Conservation (phyloP, 2,329 filamentous ascomycete genomes). For the Pseudogymnoascus sp. region DNA sequence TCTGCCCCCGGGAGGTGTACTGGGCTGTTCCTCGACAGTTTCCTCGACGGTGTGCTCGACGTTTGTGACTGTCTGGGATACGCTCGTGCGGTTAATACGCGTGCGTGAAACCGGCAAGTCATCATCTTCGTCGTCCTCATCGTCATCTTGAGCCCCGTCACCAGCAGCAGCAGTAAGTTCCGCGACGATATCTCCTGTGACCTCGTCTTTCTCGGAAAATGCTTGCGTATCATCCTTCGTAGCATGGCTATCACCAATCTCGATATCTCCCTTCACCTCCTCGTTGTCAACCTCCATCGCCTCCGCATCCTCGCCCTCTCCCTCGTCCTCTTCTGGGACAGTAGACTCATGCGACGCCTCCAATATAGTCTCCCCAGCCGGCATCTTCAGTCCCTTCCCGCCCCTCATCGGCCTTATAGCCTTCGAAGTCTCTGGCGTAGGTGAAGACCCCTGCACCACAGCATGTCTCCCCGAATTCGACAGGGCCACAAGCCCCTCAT, state of each 20-base stretch:
- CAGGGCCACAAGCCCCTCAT: slow-evolving; percentile 49
- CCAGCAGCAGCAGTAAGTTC: slow-evolving; percentile 12
- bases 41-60: slow-evolving; percentile 17
- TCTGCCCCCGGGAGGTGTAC: slow-evolving; percentile 21
- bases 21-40: slow-evolving; percentile 43
- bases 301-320: slow-evolving; percentile 16
- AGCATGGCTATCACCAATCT: slow-evolving; percentile 11
- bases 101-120: slow-evolving; percentile 33
- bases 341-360: slow-evolving; percentile 28
- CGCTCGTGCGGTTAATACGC: slow-evolving; percentile 32
- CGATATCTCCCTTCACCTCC: slow-evolving; percentile 8
- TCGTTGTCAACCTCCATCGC: slow-evolving; percentile 19
- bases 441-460: slow-evolving; percentile 39
- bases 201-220: not conserved
- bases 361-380: slow-evolving; percentile 24
- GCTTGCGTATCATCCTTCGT: slow-evolving; percentile 16
- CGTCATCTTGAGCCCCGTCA: slow-evolving; percentile 13
- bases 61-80: slow-evolving; percentile 26
- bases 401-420: slow-evolving; percentile 24
- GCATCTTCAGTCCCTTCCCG: slow-evolving; percentile 25
- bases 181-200: slow-evolving; percentile 7
- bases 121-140: slow-evolving; percentile 25
- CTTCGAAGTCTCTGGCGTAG: slow-evolving; percentile 45
- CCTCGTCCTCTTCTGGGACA: slow-evolving; percentile 21
- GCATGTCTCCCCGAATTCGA: slow-evolving; percentile 54